phyloP scores from a whole-genome alignment of 2,329 filamentous ascomycete species.

The Raffaelea ambrosiae region DNA sequence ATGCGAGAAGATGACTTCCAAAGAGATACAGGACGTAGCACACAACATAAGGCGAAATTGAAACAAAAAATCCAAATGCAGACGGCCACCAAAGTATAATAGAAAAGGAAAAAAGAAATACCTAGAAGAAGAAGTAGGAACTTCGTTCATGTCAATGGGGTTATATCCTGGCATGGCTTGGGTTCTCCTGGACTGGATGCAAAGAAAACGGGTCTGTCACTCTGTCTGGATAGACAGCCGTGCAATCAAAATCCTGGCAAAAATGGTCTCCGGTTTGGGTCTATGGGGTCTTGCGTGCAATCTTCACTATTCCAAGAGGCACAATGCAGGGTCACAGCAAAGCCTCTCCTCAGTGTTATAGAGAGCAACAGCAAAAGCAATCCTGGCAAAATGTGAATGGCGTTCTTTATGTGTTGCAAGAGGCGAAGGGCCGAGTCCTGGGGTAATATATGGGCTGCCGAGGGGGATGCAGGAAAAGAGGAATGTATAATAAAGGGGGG shows the following conservation, averaged over 20 bases:
- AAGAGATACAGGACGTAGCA: neutral
- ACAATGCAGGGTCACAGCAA: neutral
- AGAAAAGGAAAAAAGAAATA: constrained; percentile 48
- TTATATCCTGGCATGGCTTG: constrained; percentile 44
- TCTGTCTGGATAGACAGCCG: constrained; percentile 4
- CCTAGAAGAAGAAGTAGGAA: constrained; percentile 52
- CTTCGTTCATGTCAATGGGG: constrained; percentile 49
- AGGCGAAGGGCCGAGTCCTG: neutral
- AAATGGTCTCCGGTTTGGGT: neutral
- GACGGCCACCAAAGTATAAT: constrained; percentile 32
- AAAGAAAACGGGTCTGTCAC: constrained; percentile 1
- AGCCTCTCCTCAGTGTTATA: neutral
- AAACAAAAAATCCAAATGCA: constrained; percentile 17
- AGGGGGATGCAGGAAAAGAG: neutral
- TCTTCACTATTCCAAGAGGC: constrained; percentile 1
- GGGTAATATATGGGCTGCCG: neutral
- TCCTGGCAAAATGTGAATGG: neutral
- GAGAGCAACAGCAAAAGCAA: neutral
- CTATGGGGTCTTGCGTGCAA: neutral
- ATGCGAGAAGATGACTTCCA: neutral
- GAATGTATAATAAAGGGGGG: neutral
- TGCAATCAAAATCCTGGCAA: constrained; percentile 1
- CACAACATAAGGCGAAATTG: constrained; percentile 14
- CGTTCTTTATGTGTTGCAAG: neutral
- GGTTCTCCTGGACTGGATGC: neutral